A percentile compares a stretch with the other conserved stretches of the same genome.
Evolutionary conservation across 805 yeast genomes (phyloP).

Genomic region (Groenewaldozyma tartarivorans): DNA sequence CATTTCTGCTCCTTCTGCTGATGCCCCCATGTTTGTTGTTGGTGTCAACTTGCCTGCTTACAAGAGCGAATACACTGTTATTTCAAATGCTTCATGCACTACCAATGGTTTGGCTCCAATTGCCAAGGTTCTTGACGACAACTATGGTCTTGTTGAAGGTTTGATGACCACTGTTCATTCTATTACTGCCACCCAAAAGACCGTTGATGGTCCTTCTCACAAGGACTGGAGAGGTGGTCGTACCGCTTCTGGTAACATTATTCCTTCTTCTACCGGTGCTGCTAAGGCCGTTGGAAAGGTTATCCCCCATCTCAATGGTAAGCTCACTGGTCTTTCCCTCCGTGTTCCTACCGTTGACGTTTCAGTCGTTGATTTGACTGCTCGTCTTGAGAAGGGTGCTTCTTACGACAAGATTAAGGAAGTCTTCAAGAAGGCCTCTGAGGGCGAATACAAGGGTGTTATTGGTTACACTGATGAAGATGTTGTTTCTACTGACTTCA

Average conservation of each 20-base stretch:
- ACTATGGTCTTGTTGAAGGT: conserved; percentile 82
- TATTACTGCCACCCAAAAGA: conserved; percentile 92
- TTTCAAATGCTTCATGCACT: conserved; percentile 93
- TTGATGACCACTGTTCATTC: conserved; percentile 96
- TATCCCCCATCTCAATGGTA: conserved; percentile 82
- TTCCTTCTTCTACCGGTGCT: conserved; percentile 95
- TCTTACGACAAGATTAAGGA: conserved; percentile 77
- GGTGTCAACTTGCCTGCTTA: conserved; percentile 83
- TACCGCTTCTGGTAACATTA: conserved; percentile 91
- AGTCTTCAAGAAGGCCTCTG: conserved; percentile 66
- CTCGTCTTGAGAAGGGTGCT: conserved; percentile 65
- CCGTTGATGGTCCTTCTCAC: conserved; percentile 94
- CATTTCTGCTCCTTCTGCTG: conserved; percentile 89
- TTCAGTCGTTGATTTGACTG: conserved; percentile 88
- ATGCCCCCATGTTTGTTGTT: conserved; percentile 90
- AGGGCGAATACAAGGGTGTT: conserved; percentile 70
- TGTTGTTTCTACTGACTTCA: conserved; percentile 85
- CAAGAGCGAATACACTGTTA: conserved; percentile 63
- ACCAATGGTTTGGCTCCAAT: conserved; percentile 94
- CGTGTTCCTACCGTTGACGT: conserved; percentile 93
- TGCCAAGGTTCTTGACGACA: conserved; percentile 81
- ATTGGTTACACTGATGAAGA: conserved; percentile 88
- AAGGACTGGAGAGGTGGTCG: conserved; percentile 99
- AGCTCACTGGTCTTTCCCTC: conserved; percentile 88
- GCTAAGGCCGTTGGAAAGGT: conserved; percentile 97